Conservation (phyloP, 2,329 filamentous ascomycete genomes). For the Fusarium sp. region DNA sequence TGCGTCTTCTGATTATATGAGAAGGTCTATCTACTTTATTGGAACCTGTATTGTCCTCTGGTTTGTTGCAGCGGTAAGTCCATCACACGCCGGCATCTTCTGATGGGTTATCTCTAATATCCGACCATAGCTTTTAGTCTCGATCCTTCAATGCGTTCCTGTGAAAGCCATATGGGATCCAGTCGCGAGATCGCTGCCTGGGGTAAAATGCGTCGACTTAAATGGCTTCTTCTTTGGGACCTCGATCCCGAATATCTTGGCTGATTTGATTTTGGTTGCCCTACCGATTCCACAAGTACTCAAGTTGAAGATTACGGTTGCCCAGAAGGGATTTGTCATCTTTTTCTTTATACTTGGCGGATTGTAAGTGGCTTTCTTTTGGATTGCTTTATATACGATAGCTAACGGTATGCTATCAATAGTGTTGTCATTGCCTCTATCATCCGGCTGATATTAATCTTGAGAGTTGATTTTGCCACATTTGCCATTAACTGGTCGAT, state of each 20-base stretch:
- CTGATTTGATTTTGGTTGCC: not conserved
- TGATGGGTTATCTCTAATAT: not conserved
- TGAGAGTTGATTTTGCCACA: not conserved
- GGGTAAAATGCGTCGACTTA: slow-evolving; percentile 1
- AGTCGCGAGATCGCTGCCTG: not conserved
- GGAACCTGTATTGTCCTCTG: not conserved
- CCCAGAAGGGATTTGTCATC: not conserved
- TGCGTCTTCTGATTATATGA: slow-evolving; percentile 1
- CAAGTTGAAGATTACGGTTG: not conserved
- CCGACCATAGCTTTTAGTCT: not conserved
- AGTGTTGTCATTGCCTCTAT: slow-evolving; percentile 8
- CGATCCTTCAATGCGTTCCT: not conserved
- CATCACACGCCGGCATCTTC: not conserved
- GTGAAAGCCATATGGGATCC: slow-evolving; percentile 2
- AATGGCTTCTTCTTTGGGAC: slow-evolving; percentile 3
- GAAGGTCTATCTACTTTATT: not conserved
- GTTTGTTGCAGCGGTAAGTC: not conserved
- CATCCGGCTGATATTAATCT: not conserved
- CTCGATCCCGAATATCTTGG: slow-evolving; percentile 1
- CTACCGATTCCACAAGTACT: slow-evolving; percentile 3
- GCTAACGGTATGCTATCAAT: not conserved
- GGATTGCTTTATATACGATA: not conserved
- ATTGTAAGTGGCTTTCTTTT: not conserved
- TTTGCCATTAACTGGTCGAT: slow-evolving; percentile 2
- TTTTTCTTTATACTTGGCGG: not conserved